Evolutionary conservation across 306 rosid genomes (phyloP), one percentile per base, ranked within the genome.

Genomic region (Glycine latifolia): DNA sequence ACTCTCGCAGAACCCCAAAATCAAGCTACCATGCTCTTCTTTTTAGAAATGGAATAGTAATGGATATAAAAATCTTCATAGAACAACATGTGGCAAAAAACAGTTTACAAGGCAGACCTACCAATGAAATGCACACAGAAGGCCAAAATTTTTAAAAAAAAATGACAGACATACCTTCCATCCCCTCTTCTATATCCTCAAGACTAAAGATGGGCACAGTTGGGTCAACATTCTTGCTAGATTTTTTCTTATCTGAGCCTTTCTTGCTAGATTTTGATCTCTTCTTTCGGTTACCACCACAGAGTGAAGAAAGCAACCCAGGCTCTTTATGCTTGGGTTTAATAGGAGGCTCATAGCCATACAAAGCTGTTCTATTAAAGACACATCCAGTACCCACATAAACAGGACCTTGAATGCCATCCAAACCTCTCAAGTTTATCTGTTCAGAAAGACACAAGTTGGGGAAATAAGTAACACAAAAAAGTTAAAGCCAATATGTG

Each of bases 381-480:
- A 93, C 98, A 70, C 98, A 93, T 75, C 98, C 98, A 54, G 98
- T 93, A 67, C 98, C 98, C 89, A 93, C 98, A 84, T 93, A 93
- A 81, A 93, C 98, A 43, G 98, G 98, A 3, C 98, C 98, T 87
- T 93, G 98, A 85, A 93, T 83, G 4, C 98, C 98, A 79, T 93
- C 98, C 85, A 91, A 88, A 80, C 98, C 98, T 90, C 98, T 87
- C 86, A 93, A 89, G 80, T 93, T 93, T 75, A 93, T 93, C 98
- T 93, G 91, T 79, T 48, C 58, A 90, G 35, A 80, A 81, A 31
- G 41, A 39, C 77, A 71, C 9, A 62, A 41, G 68, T 79, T 33
- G 16, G 33, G 39, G 63, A 49, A 67, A 44, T 56, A 47, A 16
- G 50, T 59, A 79, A 74, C 20, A 41, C 70, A 60, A 55, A 14